A percentile compares a stretch with the other conserved stretches of the same genome.
Evolutionary conservation across 2,329 filamentous ascomycete genomes (phyloP).

Genomic region (Pseudogymnoascus sp.): DNA sequence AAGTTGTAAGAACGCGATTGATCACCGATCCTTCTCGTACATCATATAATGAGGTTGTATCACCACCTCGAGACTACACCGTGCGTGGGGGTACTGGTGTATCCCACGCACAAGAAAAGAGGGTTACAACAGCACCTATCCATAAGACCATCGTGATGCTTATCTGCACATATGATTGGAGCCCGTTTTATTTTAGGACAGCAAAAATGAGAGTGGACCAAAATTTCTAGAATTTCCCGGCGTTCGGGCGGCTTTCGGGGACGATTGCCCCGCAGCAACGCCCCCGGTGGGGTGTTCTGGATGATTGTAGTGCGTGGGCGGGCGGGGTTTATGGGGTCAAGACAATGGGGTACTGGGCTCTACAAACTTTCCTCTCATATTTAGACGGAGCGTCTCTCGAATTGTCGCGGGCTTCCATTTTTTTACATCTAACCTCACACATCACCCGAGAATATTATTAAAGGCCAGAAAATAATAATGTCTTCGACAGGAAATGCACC

Average conservation of each 20-base stretch:
- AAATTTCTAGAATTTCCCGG: background rate
- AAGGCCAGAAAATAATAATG: background rate
- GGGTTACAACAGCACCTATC: background rate
- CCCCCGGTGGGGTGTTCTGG: background rate
- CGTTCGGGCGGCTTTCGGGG: background rate
- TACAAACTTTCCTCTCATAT: background rate
- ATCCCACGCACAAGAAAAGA: background rate
- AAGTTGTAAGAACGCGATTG: background rate
- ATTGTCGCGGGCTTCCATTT: background rate
- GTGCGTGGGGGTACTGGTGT: background rate
- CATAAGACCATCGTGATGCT: background rate
- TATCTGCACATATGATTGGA: background rate
- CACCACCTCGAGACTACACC: background rate
- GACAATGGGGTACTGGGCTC: background rate
- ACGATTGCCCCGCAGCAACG: background rate
- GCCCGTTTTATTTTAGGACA: background rate
- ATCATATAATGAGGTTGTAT: background rate
- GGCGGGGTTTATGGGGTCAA: background rate
- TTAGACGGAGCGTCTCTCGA: background rate
- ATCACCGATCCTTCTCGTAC: background rate
- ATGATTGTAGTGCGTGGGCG: background rate
- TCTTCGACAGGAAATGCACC: slow-evolving; percentile 8
- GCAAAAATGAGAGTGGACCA: background rate
- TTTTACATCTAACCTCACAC: background rate
- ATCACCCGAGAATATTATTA: background rate